These are phyloP conservation scores for Melastoma candidum DNA, from an alignment of 441 rosid genomes.

Conservation along the genomic window DNA sequence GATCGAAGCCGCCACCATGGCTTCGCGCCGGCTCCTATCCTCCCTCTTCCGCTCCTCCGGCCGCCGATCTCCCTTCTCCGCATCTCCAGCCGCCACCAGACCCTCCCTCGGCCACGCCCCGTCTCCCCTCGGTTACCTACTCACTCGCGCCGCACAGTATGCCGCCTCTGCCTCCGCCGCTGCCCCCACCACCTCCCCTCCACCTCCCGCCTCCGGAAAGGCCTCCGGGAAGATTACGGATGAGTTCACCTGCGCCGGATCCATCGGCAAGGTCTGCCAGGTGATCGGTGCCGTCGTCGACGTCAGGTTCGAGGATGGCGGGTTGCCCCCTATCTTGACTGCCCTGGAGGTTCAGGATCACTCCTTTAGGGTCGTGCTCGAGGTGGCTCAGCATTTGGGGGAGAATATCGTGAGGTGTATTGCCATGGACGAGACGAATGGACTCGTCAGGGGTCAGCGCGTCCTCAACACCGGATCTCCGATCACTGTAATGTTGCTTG, in stretches of 20 bases:
- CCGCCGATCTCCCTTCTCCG: conserved; percentile 38
- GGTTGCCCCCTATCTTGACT: conserved; percentile 86
- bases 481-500: conserved; percentile 14
- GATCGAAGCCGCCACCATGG: conserved; percentile 48
- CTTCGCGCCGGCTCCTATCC: conserved; percentile 68
- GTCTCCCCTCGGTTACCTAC: conserved; percentile 42
- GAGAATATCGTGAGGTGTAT: conserved; percentile 22
- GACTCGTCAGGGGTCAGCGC: too few species aligned
- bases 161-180: conserved; percentile 58
- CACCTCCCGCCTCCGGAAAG: conserved; percentile 33
- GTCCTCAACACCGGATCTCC: conserved; percentile 20
- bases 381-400: conserved; percentile 25
- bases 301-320: conserved; percentile 75
- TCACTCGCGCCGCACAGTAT: conserved; percentile 57
- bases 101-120: conserved; percentile 13
- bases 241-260: conserved; percentile 75
- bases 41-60: conserved; percentile 71
- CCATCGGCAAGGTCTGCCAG: conserved; percentile 85
- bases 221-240: conserved; percentile 43
- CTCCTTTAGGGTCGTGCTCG: conserved; percentile 29
- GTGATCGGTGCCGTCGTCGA: conserved; percentile 97
- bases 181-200: conserved; percentile 26
- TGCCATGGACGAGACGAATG: conserved; percentile 19
- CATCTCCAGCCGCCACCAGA: conserved; percentile 15
- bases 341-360: conserved; percentile 74